These are phyloP conservation scores for Cercospora beticola DNA, from an alignment of 2,329 filamentous ascomycete species.

Conservation along the genomic window DNA sequence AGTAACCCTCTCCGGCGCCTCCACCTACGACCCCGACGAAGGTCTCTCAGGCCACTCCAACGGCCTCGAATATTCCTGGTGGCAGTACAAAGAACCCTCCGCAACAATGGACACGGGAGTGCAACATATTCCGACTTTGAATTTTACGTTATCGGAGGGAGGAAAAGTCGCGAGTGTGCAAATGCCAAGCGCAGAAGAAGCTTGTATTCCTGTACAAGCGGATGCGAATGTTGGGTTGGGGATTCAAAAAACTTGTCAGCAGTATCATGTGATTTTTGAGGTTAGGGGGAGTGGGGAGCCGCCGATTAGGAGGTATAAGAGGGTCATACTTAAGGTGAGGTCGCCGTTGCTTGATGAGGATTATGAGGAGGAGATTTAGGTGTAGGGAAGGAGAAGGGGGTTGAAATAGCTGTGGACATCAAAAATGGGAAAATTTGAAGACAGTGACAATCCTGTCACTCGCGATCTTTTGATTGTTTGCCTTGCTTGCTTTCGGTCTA, in stretches of 20 bases:
- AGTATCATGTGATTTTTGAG: slow-evolving; percentile 12
- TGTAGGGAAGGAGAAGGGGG: too few species aligned
- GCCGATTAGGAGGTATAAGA: slow-evolving; percentile 13
- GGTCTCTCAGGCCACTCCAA: background rate
- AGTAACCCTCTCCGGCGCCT: slow-evolving; percentile 4
- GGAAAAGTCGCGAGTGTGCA: background rate
- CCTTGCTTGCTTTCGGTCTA: too few species aligned
- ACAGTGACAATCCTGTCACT: too few species aligned
- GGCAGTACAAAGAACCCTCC: slow-evolving; percentile 14
- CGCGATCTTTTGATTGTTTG: too few species aligned
- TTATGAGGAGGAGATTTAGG: too few species aligned
- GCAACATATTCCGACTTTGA: background rate
- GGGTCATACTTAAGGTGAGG: slow-evolving; percentile 2
- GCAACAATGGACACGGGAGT: background rate
- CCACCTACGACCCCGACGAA: slow-evolving; percentile 9
- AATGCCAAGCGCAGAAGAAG: background rate
- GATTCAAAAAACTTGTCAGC: slow-evolving; percentile 4
- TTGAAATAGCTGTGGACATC: too few species aligned
- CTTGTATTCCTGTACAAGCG: slow-evolving; percentile 3
- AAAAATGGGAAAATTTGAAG: too few species aligned
- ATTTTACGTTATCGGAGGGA: background rate
- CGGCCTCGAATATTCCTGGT: slow-evolving; percentile 11
- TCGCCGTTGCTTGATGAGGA: background rate
- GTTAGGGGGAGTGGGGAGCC: slow-evolving; percentile 9
- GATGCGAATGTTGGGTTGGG: background rate